These are phyloP conservation scores for Serendipita sp. DNA, from an alignment of 768 basidiomycete genomes.

Conservation along the genomic window DNA sequence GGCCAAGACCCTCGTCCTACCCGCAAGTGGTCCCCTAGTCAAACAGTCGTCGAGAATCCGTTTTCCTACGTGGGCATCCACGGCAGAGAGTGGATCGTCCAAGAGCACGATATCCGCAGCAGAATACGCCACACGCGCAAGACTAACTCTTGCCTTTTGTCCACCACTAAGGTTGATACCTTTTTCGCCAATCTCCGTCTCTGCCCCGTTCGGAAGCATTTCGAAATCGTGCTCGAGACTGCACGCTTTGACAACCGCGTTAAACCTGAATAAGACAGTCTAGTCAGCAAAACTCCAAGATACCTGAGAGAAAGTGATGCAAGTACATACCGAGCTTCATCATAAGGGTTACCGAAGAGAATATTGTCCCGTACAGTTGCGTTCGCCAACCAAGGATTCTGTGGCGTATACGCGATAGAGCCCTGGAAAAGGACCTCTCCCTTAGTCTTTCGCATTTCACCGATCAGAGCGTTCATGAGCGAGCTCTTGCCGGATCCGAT, in stretches of 20 bases:
- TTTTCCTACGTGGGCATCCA: constrained; percentile 63
- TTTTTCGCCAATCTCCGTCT: constrained; percentile 62
- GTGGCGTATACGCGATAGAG: constrained; percentile 41
- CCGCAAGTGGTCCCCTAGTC: constrained; percentile 13
- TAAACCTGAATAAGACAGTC: constrained; percentile 26
- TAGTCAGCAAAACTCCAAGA: background rate
- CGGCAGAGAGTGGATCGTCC: constrained; percentile 68
- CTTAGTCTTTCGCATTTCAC: constrained; percentile 47
- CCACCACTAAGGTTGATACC: constrained; percentile 52
- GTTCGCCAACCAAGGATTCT: constrained; percentile 49
- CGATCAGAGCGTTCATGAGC: constrained; percentile 38
- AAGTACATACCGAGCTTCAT: constrained; percentile 33
- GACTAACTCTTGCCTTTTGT: constrained; percentile 50
- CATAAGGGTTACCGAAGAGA: constrained; percentile 49
- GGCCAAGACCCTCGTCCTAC: constrained; percentile 20
- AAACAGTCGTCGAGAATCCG: constrained; percentile 48
- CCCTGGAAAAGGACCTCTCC: constrained; percentile 41
- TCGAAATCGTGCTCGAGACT: constrained; percentile 55
- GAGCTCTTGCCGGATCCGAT: constrained; percentile 62
- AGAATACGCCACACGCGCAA: constrained; percentile 66
- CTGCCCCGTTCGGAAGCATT: constrained; percentile 51
- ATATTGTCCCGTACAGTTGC: constrained; percentile 61
- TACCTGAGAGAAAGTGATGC: background rate
- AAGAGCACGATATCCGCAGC: constrained; percentile 56
- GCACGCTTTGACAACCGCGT: constrained; percentile 45